Evolutionary conservation across 345 rosid species (phyloP).

Genomic region (Camelina sativa): DNA sequence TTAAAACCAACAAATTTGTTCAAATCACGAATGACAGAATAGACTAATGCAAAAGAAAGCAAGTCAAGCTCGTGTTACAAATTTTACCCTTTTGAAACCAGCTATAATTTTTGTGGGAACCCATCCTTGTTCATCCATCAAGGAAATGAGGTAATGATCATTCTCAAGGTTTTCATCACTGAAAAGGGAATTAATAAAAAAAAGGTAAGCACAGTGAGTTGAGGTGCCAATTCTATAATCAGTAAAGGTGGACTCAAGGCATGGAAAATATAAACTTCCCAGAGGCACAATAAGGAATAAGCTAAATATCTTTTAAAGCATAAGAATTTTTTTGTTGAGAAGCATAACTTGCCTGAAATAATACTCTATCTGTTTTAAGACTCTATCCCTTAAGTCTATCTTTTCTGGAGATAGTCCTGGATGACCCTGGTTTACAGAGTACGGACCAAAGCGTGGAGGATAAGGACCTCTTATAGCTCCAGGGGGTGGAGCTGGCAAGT

Average conservation of each 20-base stretch:
- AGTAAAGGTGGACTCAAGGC: constrained; percentile 6
- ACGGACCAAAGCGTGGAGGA: constrained; percentile 63
- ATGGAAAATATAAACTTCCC: constrained; percentile 11
- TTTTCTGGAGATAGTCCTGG: constrained; percentile 55
- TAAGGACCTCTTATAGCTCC: constrained; percentile 78
- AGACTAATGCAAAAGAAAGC: constrained; percentile 24
- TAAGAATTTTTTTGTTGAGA: background rate
- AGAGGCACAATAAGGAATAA: background rate
- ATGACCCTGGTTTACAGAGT: constrained; percentile 62
- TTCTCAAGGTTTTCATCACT: constrained; percentile 86
- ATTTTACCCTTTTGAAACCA: constrained; percentile 81
- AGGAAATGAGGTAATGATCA: constrained; percentile 68
- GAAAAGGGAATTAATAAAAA: constrained; percentile 41
- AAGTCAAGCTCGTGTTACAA: constrained; percentile 17
- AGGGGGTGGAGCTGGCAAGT: constrained; percentile 66
- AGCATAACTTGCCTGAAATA: constrained; percentile 79
- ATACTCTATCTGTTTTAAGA: constrained; percentile 82
- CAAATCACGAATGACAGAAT: background rate
- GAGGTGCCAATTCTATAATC: background rate
- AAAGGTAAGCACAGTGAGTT: constrained; percentile 10
- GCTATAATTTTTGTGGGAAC: constrained; percentile 75
- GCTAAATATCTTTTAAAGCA: background rate
- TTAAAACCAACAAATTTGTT: constrained; percentile 1
- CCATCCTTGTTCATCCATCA: constrained; percentile 97
- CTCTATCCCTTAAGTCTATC: constrained; percentile 54